These are phyloP conservation scores for Pontederia paniculata DNA, from an alignment of 176 grass and related monocot genomes.

Conservation along the genomic window DNA sequence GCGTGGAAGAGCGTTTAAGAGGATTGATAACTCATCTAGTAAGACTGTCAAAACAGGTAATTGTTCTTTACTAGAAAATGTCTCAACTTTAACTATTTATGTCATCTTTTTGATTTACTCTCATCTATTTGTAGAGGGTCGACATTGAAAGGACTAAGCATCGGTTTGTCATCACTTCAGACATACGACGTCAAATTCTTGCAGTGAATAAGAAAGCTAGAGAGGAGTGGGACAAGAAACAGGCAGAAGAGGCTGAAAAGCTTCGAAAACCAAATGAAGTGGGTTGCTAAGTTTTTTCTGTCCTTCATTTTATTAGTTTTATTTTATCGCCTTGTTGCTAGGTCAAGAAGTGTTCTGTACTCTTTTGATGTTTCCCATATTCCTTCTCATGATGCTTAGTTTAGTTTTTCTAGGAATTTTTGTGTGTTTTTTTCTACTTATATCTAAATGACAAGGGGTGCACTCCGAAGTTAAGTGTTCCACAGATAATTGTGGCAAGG, in stretches of 20 bases:
- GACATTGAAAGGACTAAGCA: constrained; percentile 88
- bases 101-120: constrained; percentile 3
- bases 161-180: constrained; percentile 65
- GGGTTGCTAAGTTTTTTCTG: constrained; percentile 17
- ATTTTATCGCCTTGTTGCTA: neutral
- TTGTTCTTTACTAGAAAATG: neutral
- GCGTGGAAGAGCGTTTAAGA: constrained; percentile 77
- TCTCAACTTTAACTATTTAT: neutral
- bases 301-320: neutral
- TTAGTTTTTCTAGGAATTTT: too few species aligned
- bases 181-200: constrained; percentile 84
- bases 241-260: constrained; percentile 71
- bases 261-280: constrained; percentile 83
- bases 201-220: constrained; percentile 73
- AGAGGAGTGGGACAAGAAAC: constrained; percentile 89
- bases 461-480: too few species aligned
- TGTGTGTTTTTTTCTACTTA: too few species aligned
- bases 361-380: too few species aligned
- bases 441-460: too few species aligned
- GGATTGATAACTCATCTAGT: constrained; percentile 73
- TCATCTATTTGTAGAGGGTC: constrained; percentile 44
- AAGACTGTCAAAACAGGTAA: constrained; percentile 88
- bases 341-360: too few species aligned
- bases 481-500: too few species aligned
- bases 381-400: too few species aligned